A percentile compares a stretch with the other conserved stretches of the same genome.
phyloP scores from a whole-genome alignment of 768 basidiomycete species.

The Leccinum boreale region DNA sequence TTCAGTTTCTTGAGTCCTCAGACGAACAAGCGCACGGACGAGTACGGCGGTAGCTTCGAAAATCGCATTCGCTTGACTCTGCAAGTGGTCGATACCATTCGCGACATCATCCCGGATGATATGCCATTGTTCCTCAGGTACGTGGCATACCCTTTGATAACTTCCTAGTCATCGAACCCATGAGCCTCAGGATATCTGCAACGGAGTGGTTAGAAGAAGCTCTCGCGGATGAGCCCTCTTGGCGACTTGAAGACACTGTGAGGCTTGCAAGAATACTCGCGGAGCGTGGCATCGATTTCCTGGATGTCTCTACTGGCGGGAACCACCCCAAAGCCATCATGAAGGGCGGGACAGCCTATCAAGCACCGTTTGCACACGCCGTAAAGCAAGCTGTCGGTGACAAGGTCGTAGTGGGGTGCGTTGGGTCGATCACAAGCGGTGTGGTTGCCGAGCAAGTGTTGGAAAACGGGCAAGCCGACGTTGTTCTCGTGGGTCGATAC shows the following conservation, averaged over 20 bases:
- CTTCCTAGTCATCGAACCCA: not conserved
- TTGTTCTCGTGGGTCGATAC: slow-evolving; percentile 47
- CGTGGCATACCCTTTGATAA: slow-evolving; percentile 1
- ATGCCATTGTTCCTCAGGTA: slow-evolving; percentile 75
- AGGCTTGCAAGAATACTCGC: slow-evolving; percentile 55
- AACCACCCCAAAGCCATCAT: slow-evolving; percentile 39
- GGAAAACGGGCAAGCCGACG: slow-evolving; percentile 42
- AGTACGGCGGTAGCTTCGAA: slow-evolving; percentile 70
- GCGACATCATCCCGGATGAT: slow-evolving; percentile 52
- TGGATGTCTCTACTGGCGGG: slow-evolving; percentile 72
- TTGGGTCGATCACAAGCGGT: slow-evolving; percentile 33
- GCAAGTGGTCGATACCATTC: slow-evolving; percentile 62
- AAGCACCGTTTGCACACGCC: slow-evolving; percentile 56
- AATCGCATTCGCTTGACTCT: slow-evolving; percentile 62
- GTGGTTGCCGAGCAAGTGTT: slow-evolving; percentile 43
- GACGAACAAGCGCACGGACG: slow-evolving; percentile 61
- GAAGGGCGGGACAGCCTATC: slow-evolving; percentile 36
- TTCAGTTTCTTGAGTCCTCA: slow-evolving; percentile 56
- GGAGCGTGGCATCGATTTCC: slow-evolving; percentile 66
- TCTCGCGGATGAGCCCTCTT: slow-evolving; percentile 56
- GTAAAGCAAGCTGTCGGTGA: slow-evolving; percentile 47
- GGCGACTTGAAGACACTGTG: slow-evolving; percentile 69
- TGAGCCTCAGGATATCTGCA: slow-evolving; percentile 48
- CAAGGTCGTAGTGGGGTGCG: slow-evolving; percentile 31
- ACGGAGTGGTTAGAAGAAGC: slow-evolving; percentile 70